Conservation (phyloP, 2,329 filamentous ascomycete genomes). For the Aspergillus pseudotamarii region DNA sequence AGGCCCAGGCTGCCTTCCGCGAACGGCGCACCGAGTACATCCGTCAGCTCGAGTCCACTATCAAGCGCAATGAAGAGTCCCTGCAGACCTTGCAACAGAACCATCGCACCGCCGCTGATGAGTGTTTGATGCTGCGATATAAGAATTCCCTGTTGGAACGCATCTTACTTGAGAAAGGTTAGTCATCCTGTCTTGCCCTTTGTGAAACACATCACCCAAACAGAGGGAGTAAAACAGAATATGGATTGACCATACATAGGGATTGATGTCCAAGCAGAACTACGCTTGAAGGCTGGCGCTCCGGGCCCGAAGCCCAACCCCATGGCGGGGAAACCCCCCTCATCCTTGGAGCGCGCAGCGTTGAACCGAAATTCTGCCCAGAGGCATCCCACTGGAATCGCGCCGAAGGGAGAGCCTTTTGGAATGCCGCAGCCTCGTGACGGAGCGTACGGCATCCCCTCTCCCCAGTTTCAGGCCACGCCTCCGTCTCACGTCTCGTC, state of each 20-base stretch:
- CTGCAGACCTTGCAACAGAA: conserved; percentile 90
- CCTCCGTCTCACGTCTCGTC: conserved; percentile 77
- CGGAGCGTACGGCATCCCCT: conserved; percentile 50
- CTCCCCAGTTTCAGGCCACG: conserved; percentile 77
- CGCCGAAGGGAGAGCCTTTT: conserved; percentile 63
- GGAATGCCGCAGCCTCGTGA: conserved; percentile 54
- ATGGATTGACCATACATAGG: conserved; percentile 53
- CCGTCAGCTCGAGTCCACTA: conserved; percentile 96
- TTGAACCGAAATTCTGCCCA: conserved; percentile 75
- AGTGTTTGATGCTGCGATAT: conserved; percentile 96
- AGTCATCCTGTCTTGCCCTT: background rate
- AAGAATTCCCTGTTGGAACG: conserved; percentile 96
- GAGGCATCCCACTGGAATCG: conserved; percentile 72
- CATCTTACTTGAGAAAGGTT: conserved; percentile 94
- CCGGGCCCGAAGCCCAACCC: conserved; percentile 67
- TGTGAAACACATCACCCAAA: background rate
- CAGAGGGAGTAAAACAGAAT: background rate
- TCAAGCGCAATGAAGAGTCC: conserved; percentile 94
- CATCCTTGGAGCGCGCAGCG: conserved; percentile 77
- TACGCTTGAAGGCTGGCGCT: conserved; percentile 88
- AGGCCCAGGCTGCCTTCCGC: conserved; percentile 95
- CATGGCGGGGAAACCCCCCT: conserved; percentile 70
- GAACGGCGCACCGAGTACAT: conserved; percentile 98
- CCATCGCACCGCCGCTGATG: conserved; percentile 90
- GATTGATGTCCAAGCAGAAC: conserved; percentile 95